Evolutionary conservation across 2,329 filamentous ascomycete genomes (phyloP).

Genomic region (Diaporthe aspalathi): DNA sequence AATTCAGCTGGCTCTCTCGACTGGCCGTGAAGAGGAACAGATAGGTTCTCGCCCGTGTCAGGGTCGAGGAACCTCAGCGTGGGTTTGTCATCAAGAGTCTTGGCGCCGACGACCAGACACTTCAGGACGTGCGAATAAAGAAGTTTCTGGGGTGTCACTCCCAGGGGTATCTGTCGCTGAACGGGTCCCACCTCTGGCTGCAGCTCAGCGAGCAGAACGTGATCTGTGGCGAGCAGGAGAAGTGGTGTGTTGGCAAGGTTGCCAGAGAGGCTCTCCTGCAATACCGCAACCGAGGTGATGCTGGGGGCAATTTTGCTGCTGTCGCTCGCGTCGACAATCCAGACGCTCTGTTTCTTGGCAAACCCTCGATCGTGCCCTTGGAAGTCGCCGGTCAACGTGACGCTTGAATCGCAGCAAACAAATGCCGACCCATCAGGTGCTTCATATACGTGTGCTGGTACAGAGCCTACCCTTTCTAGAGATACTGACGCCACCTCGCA

Average conservation of each 20-base stretch:
- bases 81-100: slow-evolving; percentile 53
- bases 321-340: slow-evolving; percentile 63
- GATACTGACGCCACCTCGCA: slow-evolving; percentile 37
- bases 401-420: slow-evolving; percentile 60
- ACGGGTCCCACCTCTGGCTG: slow-evolving; percentile 58
- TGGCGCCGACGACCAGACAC: slow-evolving; percentile 65
- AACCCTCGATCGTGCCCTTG: slow-evolving; percentile 49
- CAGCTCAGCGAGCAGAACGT: slow-evolving; percentile 65
- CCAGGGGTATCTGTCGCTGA: slow-evolving; percentile 60
- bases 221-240: slow-evolving; percentile 61
- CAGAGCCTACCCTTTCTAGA: slow-evolving; percentile 44
- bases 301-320: slow-evolving; percentile 57
- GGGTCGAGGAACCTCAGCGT: slow-evolving; percentile 68
- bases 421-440: slow-evolving; percentile 50
- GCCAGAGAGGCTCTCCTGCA: slow-evolving; percentile 54
- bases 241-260: slow-evolving; percentile 55
- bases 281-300: slow-evolving; percentile 60
- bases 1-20: slow-evolving; percentile 55
- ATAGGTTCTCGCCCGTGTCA: slow-evolving; percentile 64
- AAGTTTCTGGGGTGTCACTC: slow-evolving; percentile 62
- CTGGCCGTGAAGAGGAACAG: slow-evolving; percentile 49
- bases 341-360: slow-evolving; percentile 58
- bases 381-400: slow-evolving; percentile 57
- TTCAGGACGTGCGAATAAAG: slow-evolving; percentile 66
- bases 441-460: slow-evolving; percentile 45